phyloP scores from a whole-genome alignment of 768 basidiomycete genomes.

The Galerina sulciceps region DNA sequence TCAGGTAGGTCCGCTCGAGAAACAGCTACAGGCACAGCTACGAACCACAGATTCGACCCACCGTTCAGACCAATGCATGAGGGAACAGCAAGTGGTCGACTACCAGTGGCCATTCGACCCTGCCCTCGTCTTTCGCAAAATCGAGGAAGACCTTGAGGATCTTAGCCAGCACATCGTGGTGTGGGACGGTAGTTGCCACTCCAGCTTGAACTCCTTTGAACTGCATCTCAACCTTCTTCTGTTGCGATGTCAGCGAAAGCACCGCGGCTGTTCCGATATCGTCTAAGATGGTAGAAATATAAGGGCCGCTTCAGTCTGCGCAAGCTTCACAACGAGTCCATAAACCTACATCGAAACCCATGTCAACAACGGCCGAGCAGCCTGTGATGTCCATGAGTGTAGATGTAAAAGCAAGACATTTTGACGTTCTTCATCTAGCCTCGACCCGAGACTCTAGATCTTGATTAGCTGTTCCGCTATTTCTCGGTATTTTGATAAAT shows the following conservation, averaged over 20 bases:
- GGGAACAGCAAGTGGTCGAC: constrained; percentile 79
- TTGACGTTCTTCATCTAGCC: constrained; percentile 65
- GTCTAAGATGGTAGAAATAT: constrained; percentile 53
- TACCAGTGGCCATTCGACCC: constrained; percentile 67
- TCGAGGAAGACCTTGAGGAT: constrained; percentile 60
- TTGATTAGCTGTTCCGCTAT: constrained; percentile 88
- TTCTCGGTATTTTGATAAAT: constrained; percentile 85
- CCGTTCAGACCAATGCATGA: constrained; percentile 92
- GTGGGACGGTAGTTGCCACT: constrained; percentile 88
- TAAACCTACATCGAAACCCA: constrained; percentile 83
- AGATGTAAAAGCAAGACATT: constrained; percentile 68
- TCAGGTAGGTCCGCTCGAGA: constrained; percentile 35
- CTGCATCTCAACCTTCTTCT: constrained; percentile 45
- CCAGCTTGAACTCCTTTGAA: constrained; percentile 56
- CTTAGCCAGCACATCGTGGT: constrained; percentile 68
- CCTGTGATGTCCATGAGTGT: constrained; percentile 78
- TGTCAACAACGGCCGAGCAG: constrained; percentile 59
- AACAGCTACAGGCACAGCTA: constrained; percentile 47
- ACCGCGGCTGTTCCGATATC: constrained; percentile 58
- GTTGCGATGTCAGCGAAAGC: constrained; percentile 40
- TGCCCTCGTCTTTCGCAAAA: constrained; percentile 44
- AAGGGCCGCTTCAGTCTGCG: constrained; percentile 52
- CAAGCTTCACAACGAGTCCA: constrained; percentile 76
- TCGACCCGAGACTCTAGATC: constrained; percentile 66
- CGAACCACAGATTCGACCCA: constrained; percentile 76